phyloP scores from a whole-genome alignment of 768 basidiomycete genomes.

The Suillus occidentalis region DNA sequence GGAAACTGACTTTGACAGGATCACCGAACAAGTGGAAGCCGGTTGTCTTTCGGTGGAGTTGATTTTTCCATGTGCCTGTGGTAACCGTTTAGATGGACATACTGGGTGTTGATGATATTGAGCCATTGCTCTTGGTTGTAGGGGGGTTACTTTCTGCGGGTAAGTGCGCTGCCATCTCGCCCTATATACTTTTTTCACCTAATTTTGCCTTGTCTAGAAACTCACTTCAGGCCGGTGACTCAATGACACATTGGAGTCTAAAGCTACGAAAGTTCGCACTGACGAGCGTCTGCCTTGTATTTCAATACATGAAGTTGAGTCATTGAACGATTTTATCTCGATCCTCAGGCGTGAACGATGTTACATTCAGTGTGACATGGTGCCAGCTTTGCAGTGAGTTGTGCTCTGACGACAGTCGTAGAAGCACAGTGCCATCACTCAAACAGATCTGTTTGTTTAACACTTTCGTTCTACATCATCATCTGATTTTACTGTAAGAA shows the following conservation, averaged over 20 bases:
- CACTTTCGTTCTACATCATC: neutral
- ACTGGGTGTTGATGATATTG: neutral
- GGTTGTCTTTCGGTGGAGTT: neutral
- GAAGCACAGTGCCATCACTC: neutral
- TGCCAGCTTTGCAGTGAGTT: neutral
- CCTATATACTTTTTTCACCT: neutral
- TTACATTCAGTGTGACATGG: neutral
- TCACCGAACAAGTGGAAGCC: neutral
- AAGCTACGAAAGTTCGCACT: neutral
- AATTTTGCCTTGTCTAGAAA: neutral
- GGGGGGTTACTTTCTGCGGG: neutral
- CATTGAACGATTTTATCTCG: neutral
- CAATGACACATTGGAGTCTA: too few species aligned
- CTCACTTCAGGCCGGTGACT: neutral
- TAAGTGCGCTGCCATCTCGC: neutral
- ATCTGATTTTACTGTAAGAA: constrained; percentile 49
- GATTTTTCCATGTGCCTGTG: neutral
- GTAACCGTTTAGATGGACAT: neutral
- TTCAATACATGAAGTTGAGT: neutral
- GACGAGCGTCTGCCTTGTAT: neutral
- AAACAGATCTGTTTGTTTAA: neutral
- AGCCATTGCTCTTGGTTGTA: neutral
- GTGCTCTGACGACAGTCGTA: neutral
- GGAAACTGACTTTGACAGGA: neutral
- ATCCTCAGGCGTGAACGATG: neutral